phyloP scores from a whole-genome alignment of 345 rosid species.

The Microthlaspi erraticum region DNA sequence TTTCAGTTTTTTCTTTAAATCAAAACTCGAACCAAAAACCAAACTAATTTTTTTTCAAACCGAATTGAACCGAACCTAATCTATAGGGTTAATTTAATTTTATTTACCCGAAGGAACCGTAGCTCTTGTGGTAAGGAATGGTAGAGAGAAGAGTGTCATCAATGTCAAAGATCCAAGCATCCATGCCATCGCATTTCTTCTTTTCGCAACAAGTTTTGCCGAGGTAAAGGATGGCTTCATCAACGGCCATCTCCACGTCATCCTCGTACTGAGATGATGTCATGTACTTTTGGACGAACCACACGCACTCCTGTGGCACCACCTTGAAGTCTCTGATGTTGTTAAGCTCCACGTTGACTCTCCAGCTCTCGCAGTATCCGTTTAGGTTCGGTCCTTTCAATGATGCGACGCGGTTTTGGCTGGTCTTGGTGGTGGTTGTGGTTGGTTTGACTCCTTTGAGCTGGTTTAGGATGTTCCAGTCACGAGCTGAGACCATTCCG shows the following conservation, averaged over 20 bases:
- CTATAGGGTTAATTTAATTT: neutral
- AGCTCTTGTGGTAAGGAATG: slow-evolving; percentile 70
- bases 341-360: slow-evolving; percentile 74
- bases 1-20: no score
- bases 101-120: slow-evolving; percentile 63
- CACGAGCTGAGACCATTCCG: slow-evolving; percentile 52
- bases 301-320: slow-evolving; percentile 70
- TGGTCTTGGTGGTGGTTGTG: slow-evolving; percentile 1
- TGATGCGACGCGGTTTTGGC: slow-evolving; percentile 2
- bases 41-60: neutral
- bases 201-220: slow-evolving; percentile 51
- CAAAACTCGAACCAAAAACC: neutral
- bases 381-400: slow-evolving; percentile 45
- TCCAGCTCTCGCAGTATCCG: slow-evolving; percentile 79
- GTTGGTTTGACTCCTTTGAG: slow-evolving; percentile 35
- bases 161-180: slow-evolving; percentile 79
- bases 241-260: slow-evolving; percentile 56
- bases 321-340: slow-evolving; percentile 65
- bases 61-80: neutral
- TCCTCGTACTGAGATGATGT: slow-evolving; percentile 66
- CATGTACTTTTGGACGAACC: slow-evolving; percentile 60
- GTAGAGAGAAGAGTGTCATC: slow-evolving; percentile 84
- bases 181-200: slow-evolving; percentile 59
- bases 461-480: slow-evolving; percentile 70
- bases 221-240: slow-evolving; percentile 59